Percentiles rank a stretch among this genome's conserved stretches.
These are phyloP conservation scores for Psilocybe subaeruginosa DNA, from an alignment of 768 basidiomycete genomes.

Conservation along the genomic window DNA sequence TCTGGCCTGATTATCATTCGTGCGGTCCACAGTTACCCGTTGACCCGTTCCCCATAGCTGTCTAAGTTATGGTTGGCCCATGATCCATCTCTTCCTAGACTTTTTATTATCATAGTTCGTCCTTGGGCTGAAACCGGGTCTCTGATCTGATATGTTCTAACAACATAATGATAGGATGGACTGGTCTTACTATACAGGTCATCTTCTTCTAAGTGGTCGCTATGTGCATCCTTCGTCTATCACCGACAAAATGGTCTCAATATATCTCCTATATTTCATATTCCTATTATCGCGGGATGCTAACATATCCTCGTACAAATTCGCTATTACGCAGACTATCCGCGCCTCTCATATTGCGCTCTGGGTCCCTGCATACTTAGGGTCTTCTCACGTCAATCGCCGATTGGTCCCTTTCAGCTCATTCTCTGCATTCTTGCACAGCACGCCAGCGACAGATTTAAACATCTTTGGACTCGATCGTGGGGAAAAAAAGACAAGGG, in stretches of 20 bases:
- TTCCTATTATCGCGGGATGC: conserved; percentile 3
- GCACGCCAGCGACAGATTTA: conserved; percentile 15
- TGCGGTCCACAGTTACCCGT: conserved; percentile 15
- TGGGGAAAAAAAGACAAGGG: conserved; percentile 10
- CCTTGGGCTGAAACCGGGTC: neutral
- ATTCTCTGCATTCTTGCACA: conserved; percentile 8
- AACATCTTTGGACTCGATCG: conserved; percentile 10
- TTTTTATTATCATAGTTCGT: neutral
- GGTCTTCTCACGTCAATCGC: conserved; percentile 17
- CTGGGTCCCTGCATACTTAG: neutral
- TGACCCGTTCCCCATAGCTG: conserved; percentile 3
- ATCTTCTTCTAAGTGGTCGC: neutral
- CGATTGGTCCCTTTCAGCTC: conserved; percentile 12
- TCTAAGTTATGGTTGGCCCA: neutral
- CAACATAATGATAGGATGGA: too few relatives aligned
- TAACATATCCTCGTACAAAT: neutral
- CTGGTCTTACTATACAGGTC: too few relatives aligned
- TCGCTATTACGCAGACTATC: too few relatives aligned
- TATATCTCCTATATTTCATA: neutral
- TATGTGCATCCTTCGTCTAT: neutral
- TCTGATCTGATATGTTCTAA: neutral
- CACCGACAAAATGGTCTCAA: neutral
- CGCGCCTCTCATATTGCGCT: neutral
- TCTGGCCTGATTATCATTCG: conserved; percentile 1
- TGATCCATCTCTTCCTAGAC: neutral